Evolutionary conservation across 2,329 filamentous ascomycete genomes (phyloP), one percentile per base, ranked within the genome.

Genomic region (Leptographium lundbergii): DNA sequence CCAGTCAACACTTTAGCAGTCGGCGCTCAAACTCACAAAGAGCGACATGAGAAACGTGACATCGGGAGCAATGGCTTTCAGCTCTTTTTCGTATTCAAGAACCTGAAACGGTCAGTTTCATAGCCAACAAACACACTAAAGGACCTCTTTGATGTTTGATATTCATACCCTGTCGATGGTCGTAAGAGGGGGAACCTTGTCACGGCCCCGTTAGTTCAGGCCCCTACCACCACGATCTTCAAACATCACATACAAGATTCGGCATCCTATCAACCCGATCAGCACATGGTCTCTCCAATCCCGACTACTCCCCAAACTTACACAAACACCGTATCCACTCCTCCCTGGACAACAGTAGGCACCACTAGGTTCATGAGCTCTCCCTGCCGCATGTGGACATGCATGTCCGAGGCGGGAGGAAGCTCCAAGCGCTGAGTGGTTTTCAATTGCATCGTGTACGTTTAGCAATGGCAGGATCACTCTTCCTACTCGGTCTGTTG

Each of bases 41-140:
- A 91, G 77, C 1, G 87, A 86, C 86, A 91, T 89, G 61, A 91
- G 79, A 67, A 82, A 90, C 61, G 79, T 80, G 61, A 89, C 81
- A 57, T 78, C 75, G 2, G 81, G 77, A 56, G 84, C 81, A 61
- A 87, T 73, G 51, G 78, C 76, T 64, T 80, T 74, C 19, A 91
- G 75, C 53, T 79, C 76, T 29, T 75, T 69, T 69, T 84, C 79
- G 72, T 91, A 91, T 50, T 82, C 81, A 27, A 89, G 73, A 10
- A 84, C 87, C 69, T 82, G 36, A 74, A 24, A 58, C 11, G 60
- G 56, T 39, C n/a, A 11, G 19, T 34, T n/a, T 29, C 45, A 11
- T 25, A 14, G 7, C 3, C 11, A n/a, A 53, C 25, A 53, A 32
- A 32, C 34, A 4, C 10, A 11, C 14, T 14, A 13, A 19, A 19